Evolutionary conservation across 192 early-diverging fungal genomes (phyloP).

Genomic region (Thoreauomyces humboldtii): DNA sequence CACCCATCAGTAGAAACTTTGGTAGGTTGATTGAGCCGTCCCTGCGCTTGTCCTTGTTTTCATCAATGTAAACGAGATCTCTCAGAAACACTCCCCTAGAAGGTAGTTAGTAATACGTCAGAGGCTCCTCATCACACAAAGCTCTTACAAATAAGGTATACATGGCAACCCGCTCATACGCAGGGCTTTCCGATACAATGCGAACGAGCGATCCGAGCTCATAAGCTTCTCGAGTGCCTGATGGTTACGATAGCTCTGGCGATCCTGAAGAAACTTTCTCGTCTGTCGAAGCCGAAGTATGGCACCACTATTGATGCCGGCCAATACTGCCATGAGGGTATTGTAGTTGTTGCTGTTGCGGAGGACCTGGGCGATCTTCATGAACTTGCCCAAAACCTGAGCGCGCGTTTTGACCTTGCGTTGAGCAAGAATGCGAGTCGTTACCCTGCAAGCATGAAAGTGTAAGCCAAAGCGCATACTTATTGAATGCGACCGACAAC

Average conservation of each 20-base stretch:
- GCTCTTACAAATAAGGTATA: constrained; percentile 71
- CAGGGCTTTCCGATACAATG: constrained; percentile 61
- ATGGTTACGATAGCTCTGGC: constrained; percentile 51
- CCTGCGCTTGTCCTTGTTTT: constrained; percentile 62
- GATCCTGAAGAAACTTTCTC: constrained; percentile 44
- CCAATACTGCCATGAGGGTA: constrained; percentile 72
- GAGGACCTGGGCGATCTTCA: constrained; percentile 63
- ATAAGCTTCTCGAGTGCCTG: constrained; percentile 64
- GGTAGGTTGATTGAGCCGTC: constrained; percentile 70
- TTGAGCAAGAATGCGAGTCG: constrained; percentile 63
- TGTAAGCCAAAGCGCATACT: no score
- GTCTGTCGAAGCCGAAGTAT: constrained; percentile 66
- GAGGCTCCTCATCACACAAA: neutral
- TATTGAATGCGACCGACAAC: no score
- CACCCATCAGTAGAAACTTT: constrained; percentile 70
- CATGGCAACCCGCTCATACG: constrained; percentile 55
- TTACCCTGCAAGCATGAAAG: constrained; percentile 60
- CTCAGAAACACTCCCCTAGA: constrained; percentile 66
- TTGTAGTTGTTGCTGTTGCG: constrained; percentile 71
- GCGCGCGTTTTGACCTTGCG: constrained; percentile 60
- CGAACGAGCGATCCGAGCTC: constrained; percentile 65
- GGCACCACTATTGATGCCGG: constrained; percentile 64
- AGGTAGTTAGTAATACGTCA: neutral
- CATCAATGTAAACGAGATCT: constrained; percentile 71
- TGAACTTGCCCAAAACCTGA: constrained; percentile 66